A percentile compares a stretch with the other conserved stretches of the same genome.
Conservation (phyloP, 2,329 filamentous ascomycete genomes). For the Thelonectria discophora region DNA sequence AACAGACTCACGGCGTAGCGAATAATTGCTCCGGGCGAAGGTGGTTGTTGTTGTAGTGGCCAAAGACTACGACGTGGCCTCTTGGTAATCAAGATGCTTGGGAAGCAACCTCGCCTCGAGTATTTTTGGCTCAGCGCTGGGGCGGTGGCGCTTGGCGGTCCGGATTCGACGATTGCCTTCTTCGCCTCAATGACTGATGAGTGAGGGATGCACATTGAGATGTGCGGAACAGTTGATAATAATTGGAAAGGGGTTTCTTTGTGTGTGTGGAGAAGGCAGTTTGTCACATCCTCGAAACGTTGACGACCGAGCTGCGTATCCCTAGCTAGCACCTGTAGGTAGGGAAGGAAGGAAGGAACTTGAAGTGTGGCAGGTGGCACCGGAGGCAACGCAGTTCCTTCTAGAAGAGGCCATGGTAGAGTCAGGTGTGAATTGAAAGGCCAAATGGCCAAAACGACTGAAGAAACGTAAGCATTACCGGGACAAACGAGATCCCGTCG, state of each 20-base stretch:
- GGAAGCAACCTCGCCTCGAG: background rate
- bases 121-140: background rate
- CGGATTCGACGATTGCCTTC: slow-evolving; percentile 5
- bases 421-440: too few species aligned
- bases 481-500: background rate
- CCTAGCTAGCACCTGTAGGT: background rate
- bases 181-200: background rate
- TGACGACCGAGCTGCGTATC: background rate
- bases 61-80: slow-evolving; percentile 21
- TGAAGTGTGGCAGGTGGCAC: too few species aligned
- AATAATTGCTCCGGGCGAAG: background rate
- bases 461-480: background rate
- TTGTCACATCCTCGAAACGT: background rate
- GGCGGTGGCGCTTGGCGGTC: background rate
- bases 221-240: background rate
- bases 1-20: slow-evolving; percentile 2
- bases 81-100: slow-evolving; percentile 22
- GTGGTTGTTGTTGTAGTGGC: background rate
- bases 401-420: too few species aligned
- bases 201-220: background rate
- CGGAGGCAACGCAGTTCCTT: too few species aligned
- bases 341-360: too few species aligned
- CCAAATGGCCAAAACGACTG: background rate
- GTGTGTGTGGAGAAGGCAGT: background rate
- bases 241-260: background rate